Percentiles rank a stretch among this genome's conserved stretches.
phyloP scores from a whole-genome alignment of 108 stramenopile species.

The Stephanodiscus triporus region DNA sequence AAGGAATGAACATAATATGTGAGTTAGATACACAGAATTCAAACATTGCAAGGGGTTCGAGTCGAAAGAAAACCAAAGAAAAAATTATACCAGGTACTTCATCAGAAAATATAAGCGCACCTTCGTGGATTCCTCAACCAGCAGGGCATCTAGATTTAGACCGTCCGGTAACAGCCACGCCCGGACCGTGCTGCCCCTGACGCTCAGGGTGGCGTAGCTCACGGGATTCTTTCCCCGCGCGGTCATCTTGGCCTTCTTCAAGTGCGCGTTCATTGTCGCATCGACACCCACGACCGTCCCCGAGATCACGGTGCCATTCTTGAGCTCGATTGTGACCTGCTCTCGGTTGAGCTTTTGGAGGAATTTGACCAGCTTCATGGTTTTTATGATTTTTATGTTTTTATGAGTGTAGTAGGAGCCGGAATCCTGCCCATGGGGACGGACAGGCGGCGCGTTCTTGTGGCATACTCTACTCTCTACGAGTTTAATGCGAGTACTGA shows the following conservation, averaged over 20 bases:
- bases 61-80: neutral
- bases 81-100: neutral
- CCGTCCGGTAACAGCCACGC: slow-evolving; percentile 97
- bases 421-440: neutral
- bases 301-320: slow-evolving; percentile 97
- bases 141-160: slow-evolving; percentile 94
- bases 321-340: slow-evolving; percentile 98
- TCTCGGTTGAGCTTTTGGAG: slow-evolving; percentile 97
- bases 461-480: no score
- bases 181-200: slow-evolving; percentile 95
- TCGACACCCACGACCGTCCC: slow-evolving; percentile 98
- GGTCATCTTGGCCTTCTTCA: slow-evolving; percentile 96
- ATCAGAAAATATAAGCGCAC: slow-evolving; percentile 34
- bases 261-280: slow-evolving; percentile 98
- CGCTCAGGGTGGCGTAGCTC: slow-evolving; percentile 87
- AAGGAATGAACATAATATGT: neutral
- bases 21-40: no score
- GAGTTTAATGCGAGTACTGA: no score
- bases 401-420: no score
- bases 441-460: neutral
- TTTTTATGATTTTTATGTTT: neutral
- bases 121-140: slow-evolving; percentile 97
- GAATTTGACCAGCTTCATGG: slow-evolving; percentile 94
- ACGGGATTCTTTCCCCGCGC: slow-evolving; percentile 92
- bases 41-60: neutral